Evolutionary conservation across 2,329 filamentous ascomycete species (phyloP).

Genomic region (Chrysosporium queenslandicum): DNA sequence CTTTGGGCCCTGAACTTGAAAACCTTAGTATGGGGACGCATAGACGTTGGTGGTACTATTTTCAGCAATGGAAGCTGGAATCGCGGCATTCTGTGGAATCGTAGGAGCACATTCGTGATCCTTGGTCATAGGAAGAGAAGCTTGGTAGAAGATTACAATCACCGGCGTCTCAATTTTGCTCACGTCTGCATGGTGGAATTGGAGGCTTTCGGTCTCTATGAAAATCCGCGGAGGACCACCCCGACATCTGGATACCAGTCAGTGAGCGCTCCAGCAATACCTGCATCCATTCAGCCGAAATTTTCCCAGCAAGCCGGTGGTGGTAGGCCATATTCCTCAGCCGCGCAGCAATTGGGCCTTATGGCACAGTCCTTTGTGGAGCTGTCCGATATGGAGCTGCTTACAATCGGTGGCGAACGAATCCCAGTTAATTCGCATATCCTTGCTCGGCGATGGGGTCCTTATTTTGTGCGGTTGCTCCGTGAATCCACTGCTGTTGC

Average conservation of each 20-base stretch:
- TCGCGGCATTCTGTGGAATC: slow-evolving; percentile 81
- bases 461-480: slow-evolving; percentile 87
- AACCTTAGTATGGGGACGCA: slow-evolving; percentile 84
- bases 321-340: slow-evolving; percentile 63
- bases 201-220: slow-evolving; percentile 93
- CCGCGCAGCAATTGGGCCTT: slow-evolving; percentile 76
- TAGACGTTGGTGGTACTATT: slow-evolving; percentile 86
- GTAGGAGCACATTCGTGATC: slow-evolving; percentile 90
- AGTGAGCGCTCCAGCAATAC: slow-evolving; percentile 60
- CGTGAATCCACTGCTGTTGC: slow-evolving; percentile 64
- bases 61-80: slow-evolving; percentile 99
- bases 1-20: slow-evolving; percentile 88
- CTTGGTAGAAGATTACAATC: slow-evolving; percentile 95
- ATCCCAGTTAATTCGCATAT: slow-evolving; percentile 90
- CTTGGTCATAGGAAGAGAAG: slow-evolving; percentile 87
- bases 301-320: slow-evolving; percentile 52
- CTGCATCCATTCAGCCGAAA: slow-evolving; percentile 44
- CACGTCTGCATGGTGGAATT: slow-evolving; percentile 96
- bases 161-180: slow-evolving; percentile 91
- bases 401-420: slow-evolving; percentile 81
- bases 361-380: slow-evolving; percentile 71
- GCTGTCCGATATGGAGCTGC: slow-evolving; percentile 89
- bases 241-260: slow-evolving; percentile 79
- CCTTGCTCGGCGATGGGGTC: slow-evolving; percentile 80
- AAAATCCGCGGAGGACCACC: slow-evolving; percentile 72